Conservation (phyloP, 805 yeast genomes). For the Metschnikowia reukaufii region DNA sequence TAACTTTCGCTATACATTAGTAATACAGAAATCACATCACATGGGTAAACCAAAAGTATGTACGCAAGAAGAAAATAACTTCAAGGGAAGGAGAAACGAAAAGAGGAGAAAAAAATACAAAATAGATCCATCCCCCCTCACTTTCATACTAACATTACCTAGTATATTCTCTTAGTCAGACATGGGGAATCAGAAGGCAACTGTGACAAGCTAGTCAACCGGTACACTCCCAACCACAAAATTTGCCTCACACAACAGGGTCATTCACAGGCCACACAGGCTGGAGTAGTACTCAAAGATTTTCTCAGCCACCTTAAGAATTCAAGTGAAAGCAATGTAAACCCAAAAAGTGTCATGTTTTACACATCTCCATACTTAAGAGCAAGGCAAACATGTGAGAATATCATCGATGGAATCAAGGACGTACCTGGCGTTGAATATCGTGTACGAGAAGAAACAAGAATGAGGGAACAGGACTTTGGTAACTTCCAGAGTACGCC, state of each 20-base stretch:
- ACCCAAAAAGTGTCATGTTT: conserved; percentile 53
- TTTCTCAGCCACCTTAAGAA: conserved; percentile 36
- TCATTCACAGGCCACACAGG: conserved; percentile 57
- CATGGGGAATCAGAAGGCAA: conserved; percentile 96
- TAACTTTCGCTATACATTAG: neutral
- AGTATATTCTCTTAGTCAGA: conserved; percentile 75
- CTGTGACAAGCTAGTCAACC: conserved; percentile 78
- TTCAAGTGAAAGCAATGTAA: conserved; percentile 3
- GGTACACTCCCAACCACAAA: conserved; percentile 75
- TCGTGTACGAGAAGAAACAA: conserved; percentile 77
- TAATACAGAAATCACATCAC: neutral
- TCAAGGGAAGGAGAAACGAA: no score
- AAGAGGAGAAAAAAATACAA: neutral
- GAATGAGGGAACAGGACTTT: conserved; percentile 93
- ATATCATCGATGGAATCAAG: conserved; percentile 59
- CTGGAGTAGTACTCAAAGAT: conserved; percentile 54
- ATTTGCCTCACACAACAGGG: conserved; percentile 75
- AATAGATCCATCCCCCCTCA: neutral
- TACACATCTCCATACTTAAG: conserved; percentile 86
- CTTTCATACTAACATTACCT: conserved; percentile 10
- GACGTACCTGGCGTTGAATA: conserved; percentile 45
- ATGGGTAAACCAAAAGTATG: conserved; percentile 39
- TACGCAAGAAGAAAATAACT: conserved; percentile 3
- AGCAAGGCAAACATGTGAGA: conserved; percentile 80
- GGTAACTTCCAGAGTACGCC: conserved; percentile 85